A percentile compares a stretch with the other conserved stretches of the same genome.
Conservation (phyloP, 805 yeast genomes). For the Starmerella bacillaris region DNA sequence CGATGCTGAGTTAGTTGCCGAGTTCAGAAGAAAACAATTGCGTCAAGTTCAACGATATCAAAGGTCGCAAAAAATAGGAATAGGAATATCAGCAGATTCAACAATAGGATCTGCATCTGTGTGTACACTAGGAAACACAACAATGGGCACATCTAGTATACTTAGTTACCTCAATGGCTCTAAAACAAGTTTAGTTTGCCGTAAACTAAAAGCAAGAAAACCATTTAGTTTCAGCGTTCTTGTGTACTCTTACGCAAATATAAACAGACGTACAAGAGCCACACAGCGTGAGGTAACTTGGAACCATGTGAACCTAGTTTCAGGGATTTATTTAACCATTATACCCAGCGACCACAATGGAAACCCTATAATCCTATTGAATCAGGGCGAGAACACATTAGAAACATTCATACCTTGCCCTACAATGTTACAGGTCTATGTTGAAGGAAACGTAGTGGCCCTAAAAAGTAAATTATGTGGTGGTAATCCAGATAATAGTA, state of each 20-base stretch:
- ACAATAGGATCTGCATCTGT: no score
- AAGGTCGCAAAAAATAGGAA: no score
- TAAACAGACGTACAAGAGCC: not conserved
- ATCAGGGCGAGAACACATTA: slow-evolving; percentile 2
- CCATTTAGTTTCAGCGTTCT: slow-evolving; percentile 2
- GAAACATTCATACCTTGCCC: slow-evolving; percentile 4
- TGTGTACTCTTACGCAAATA: slow-evolving; percentile 3
- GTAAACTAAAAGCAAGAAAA: not conserved
- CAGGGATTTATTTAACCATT: slow-evolving; percentile 8
- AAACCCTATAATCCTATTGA: slow-evolving; percentile 4
- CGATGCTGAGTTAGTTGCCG: no score
- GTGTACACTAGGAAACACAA: no score
- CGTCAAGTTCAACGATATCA: no score
- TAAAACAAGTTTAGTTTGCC: not conserved
- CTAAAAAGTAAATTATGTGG: not conserved
- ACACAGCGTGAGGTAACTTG: slow-evolving; percentile 2
- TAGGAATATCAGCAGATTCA: no score
- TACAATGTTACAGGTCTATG: not conserved
- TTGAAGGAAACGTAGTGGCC: not conserved
- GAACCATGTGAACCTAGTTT: slow-evolving; percentile 10
- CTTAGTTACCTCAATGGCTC: no score
- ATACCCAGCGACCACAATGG: slow-evolving; percentile 3
- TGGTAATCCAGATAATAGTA: not conserved
- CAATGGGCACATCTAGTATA: no score
- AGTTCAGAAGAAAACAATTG: no score